phyloP scores from a whole-genome alignment of 2,329 filamentous ascomycete genomes.

The Truncatella angustata region DNA sequence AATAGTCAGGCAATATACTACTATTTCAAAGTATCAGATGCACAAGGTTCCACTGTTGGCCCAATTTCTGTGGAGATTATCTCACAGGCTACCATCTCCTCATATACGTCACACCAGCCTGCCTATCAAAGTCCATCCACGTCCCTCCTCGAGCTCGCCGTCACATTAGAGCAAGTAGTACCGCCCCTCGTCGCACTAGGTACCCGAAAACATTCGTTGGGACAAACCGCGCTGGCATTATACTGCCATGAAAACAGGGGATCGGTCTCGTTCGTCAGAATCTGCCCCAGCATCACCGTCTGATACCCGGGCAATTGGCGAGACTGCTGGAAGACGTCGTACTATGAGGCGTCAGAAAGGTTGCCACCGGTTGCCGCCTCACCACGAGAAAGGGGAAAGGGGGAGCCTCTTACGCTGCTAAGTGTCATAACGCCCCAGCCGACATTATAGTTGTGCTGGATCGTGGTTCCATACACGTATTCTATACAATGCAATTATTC shows the following conservation, averaged over 20 bases:
- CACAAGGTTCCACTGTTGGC: too few species aligned
- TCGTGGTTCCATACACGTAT: constrained; percentile 52
- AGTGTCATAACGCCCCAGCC: background rate
- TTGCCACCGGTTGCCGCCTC: background rate
- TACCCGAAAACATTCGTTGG: background rate
- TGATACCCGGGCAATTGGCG: background rate
- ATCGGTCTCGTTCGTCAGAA: constrained; percentile 53
- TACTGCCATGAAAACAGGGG: constrained; percentile 54
- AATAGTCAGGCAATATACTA: too few species aligned
- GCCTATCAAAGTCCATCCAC: background rate
- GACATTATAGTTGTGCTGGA: constrained; percentile 19
- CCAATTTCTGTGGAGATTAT: too few species aligned
- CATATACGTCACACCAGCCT: background rate
- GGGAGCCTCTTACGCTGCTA: background rate
- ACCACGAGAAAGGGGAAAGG: background rate
- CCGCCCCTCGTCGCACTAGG: background rate
- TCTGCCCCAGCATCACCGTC: constrained; percentile 22
- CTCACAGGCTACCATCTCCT: too few species aligned
- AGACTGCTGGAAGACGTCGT: background rate
- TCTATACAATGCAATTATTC: constrained; percentile 26
- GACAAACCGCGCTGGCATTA: constrained; percentile 23
- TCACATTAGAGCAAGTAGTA: background rate
- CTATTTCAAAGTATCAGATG: too few species aligned
- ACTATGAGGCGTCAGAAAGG: background rate
- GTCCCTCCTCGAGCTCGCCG: background rate